These are phyloP conservation scores for Fusarium ramigenum DNA, from an alignment of 2,329 filamentous ascomycete species.

Conservation along the genomic window DNA sequence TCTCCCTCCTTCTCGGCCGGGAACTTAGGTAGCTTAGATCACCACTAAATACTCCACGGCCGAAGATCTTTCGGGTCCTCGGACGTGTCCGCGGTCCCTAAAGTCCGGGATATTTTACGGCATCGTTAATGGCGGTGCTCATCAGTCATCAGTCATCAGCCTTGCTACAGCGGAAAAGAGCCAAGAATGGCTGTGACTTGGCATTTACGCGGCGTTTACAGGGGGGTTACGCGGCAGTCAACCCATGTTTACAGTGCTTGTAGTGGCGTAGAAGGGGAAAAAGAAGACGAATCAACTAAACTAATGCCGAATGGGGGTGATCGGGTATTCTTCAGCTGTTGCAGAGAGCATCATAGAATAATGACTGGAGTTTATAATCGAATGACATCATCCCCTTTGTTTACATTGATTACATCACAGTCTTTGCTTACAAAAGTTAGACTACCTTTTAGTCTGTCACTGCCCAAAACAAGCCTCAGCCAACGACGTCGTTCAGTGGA, in stretches of 20 bases:
- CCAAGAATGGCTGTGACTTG: constrained; percentile 12
- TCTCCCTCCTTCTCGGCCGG: constrained; percentile 20
- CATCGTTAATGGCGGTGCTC: background rate
- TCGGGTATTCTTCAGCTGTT: background rate
- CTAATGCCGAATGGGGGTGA: background rate
- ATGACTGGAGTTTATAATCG: background rate
- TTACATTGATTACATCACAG: constrained; percentile 25
- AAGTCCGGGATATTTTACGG: constrained; percentile 5
- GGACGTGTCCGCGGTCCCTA: constrained; percentile 7
- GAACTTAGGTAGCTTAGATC: background rate
- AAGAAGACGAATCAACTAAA: background rate
- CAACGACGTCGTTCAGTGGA: constrained; percentile 23
- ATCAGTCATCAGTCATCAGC: background rate
- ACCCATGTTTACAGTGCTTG: background rate
- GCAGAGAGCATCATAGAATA: background rate
- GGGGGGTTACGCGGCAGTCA: constrained; percentile 17
- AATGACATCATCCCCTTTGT: constrained; percentile 18
- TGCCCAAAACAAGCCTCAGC: constrained; percentile 19
- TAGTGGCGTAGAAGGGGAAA: background rate
- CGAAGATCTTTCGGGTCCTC: constrained; percentile 5
- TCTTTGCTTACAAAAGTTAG: background rate
- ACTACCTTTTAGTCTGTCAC: background rate
- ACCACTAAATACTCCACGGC: background rate
- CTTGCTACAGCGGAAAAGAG: background rate
- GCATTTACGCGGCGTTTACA: constrained; percentile 15